phyloP scores from a whole-genome alignment of 352 stramenopile genomes.

The Phytophthora foliorum region DNA sequence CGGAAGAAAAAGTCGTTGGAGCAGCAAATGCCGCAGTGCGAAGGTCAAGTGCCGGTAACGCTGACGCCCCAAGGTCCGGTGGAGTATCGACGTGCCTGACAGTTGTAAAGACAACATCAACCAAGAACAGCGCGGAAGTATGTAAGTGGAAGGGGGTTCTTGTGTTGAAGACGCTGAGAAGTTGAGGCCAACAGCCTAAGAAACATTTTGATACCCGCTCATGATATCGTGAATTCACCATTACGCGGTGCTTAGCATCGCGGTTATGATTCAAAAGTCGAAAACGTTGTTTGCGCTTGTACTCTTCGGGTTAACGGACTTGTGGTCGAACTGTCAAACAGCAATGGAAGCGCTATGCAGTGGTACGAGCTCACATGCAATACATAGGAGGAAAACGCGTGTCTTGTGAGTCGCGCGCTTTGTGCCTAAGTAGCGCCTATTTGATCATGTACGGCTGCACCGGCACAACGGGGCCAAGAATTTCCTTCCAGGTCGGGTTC shows the following conservation, averaged over 20 bases:
- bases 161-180: background rate
- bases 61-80: conserved; percentile 32
- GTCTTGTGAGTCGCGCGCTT: background rate
- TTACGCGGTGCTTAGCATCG: too few relatives aligned
- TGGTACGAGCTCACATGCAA: conserved; percentile 3
- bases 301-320: conserved; percentile 10
- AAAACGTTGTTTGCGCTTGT: background rate
- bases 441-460: conserved; percentile 47
- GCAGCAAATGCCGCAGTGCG: conserved; percentile 23
- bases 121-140: background rate
- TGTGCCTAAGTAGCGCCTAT: conserved; percentile 2
- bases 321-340: conserved; percentile 3
- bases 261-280: too few relatives aligned
- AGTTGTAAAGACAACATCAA: background rate
- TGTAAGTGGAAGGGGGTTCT: background rate
- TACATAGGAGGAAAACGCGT: conserved; percentile 11
- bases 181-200: background rate
- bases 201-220: background rate
- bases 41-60: conserved; percentile 33
- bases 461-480: conserved; percentile 56
- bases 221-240: background rate
- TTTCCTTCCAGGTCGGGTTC: conserved; percentile 68
- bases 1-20: conserved; percentile 30
- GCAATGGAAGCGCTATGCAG: conserved; percentile 3
- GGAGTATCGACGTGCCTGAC: conserved; percentile 33